A percentile compares a stretch with the other conserved stretches of the same genome.
Conservation (phyloP, 179 eudicot genomes). For the Heliamphora pulchella region DNA sequence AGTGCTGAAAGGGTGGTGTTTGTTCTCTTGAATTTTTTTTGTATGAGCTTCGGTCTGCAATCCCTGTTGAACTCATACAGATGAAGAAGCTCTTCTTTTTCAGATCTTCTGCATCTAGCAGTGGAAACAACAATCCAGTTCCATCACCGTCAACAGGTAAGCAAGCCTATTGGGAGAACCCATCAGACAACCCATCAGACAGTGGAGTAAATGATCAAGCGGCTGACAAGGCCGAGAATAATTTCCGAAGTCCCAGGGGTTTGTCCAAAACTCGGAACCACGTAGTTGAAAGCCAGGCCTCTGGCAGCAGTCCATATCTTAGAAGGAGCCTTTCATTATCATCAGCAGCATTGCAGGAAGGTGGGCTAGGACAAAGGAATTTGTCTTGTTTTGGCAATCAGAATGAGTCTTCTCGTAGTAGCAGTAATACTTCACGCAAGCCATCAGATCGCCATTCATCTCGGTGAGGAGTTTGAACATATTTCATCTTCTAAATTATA, state of each 20-base stretch:
- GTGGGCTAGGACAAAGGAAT: constrained; percentile 10
- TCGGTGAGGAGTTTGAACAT: constrained; percentile 31
- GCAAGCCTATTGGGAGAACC: too few relatives aligned
- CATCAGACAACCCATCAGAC: constrained; percentile 13
- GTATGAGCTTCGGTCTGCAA: constrained; percentile 17
- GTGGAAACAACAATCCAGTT: constrained; percentile 26
- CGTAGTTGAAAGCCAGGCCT: constrained; percentile 21
- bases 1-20: background rate
- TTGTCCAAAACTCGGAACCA: constrained; percentile 22
- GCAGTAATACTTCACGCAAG: constrained; percentile 37
- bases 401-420: constrained; percentile 54
- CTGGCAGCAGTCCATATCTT: constrained; percentile 20
- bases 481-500: background rate
- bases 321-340: constrained; percentile 78
- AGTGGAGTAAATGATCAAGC: constrained; percentile 15
- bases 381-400: constrained; percentile 29
- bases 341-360: constrained; percentile 47
- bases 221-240: constrained; percentile 22
- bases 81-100: constrained; percentile 63
- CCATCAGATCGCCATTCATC: constrained; percentile 39
- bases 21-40: background rate
- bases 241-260: constrained; percentile 28
- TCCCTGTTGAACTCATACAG: constrained; percentile 1
- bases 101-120: constrained; percentile 21
- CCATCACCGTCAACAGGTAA: constrained; percentile 7